These are phyloP conservation scores for Beauveria sp. DNA, from an alignment of 2,329 filamentous ascomycete species.

Conservation along the genomic window DNA sequence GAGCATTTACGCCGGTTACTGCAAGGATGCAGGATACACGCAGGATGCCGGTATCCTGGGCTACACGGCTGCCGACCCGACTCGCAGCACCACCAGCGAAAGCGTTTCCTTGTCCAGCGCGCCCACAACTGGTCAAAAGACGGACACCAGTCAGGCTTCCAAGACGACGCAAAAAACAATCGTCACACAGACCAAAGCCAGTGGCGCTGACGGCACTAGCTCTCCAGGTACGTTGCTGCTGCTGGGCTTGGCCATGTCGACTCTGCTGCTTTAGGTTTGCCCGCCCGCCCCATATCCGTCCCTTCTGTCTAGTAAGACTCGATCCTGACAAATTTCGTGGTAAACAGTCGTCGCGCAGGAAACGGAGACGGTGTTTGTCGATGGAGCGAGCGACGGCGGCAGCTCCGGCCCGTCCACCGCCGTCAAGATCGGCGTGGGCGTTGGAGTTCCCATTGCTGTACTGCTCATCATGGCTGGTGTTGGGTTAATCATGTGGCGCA, in stretches of 20 bases:
- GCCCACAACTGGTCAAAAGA: slow-evolving; percentile 9
- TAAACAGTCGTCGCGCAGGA: slow-evolving; percentile 1
- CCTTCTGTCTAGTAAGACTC: not conserved
- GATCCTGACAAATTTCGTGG: not conserved
- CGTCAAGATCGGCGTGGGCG: not conserved
- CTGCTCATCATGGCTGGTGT: not conserved
- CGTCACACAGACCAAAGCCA: slow-evolving; percentile 20
- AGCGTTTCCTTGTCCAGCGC: not conserved
- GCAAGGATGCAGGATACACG: slow-evolving; percentile 20
- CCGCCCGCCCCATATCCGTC: not conserved
- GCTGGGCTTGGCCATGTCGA: slow-evolving; percentile 11
- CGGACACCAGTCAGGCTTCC: slow-evolving; percentile 12
- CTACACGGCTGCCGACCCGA: slow-evolving; percentile 18
- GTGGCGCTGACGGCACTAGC: slow-evolving; percentile 15
- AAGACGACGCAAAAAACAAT: slow-evolving; percentile 17
- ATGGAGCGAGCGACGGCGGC: not conserved
- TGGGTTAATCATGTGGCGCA: not conserved
- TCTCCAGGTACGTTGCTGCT: slow-evolving; percentile 24
- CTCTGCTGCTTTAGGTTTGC: slow-evolving; percentile 5
- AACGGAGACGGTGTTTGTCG: slow-evolving; percentile 5
- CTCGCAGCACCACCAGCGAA: slow-evolving; percentile 8
- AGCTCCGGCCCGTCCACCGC: not conserved
- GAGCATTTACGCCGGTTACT: slow-evolving; percentile 21
- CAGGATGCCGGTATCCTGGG: slow-evolving; percentile 19
- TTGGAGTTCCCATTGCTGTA: not conserved